A percentile compares a stretch with the other conserved stretches of the same genome.
Evolutionary conservation across 768 basidiomycete genomes (phyloP).

Genomic region (Asterophora lycoperdoides): DNA sequence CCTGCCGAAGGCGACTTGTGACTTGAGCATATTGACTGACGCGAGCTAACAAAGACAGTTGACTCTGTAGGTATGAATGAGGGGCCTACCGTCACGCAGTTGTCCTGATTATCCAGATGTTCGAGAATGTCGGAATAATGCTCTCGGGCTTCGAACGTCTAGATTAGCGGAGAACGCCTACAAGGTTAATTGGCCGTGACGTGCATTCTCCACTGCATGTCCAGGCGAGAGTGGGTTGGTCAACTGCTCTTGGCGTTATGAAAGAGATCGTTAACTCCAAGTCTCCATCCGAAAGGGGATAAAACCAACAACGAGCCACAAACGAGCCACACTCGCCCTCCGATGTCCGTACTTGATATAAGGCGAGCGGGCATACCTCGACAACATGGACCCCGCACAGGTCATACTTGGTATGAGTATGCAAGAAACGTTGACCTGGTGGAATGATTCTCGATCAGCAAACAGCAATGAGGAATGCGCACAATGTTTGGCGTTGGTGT

Average conservation of each 20-base stretch:
- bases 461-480: too few relatives aligned
- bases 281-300: not conserved
- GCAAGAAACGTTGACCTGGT: too few relatives aligned
- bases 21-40: not conserved
- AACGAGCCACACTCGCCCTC: not conserved
- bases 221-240: not conserved
- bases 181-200: not conserved
- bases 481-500: too few relatives aligned
- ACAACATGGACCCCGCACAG: not conserved
- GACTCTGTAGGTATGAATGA: not conserved
- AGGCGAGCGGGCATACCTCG: not conserved
- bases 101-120: not conserved
- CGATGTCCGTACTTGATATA: not conserved
- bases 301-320: not conserved
- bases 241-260: not conserved
- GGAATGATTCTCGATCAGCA: too few relatives aligned
- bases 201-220: not conserved
- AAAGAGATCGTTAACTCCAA: not conserved
- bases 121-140: not conserved
- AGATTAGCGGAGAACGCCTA: not conserved
- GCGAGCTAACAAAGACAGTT: not conserved
- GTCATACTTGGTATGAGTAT: too few relatives aligned
- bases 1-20: not conserved
- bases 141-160: not conserved
- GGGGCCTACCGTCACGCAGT: not conserved